phyloP scores from a whole-genome alignment of 2,329 filamentous ascomycete species.

The Trichoderma breve region DNA sequence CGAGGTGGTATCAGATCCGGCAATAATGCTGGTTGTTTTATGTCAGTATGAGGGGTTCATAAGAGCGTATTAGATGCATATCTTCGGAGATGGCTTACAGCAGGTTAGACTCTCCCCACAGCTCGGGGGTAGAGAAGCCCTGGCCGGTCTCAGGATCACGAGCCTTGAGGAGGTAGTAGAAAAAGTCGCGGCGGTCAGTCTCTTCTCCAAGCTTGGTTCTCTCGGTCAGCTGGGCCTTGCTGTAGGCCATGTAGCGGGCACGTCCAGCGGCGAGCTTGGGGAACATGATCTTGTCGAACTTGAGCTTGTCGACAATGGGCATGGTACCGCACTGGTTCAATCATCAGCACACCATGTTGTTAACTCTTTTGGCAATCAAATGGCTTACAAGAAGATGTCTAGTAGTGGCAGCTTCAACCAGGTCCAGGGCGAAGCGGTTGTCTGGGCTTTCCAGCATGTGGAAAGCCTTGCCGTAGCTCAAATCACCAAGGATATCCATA shows the following conservation, averaged over 20 bases:
- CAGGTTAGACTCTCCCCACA: slow-evolving; percentile 69
- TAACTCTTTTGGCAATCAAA: not conserved
- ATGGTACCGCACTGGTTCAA: slow-evolving; percentile 63
- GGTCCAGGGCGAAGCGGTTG: slow-evolving; percentile 64
- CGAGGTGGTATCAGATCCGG: slow-evolving; percentile 69
- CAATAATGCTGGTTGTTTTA: slow-evolving; percentile 53
- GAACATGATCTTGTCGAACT: slow-evolving; percentile 67
- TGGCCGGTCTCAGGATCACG: slow-evolving; percentile 68
- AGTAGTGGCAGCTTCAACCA: slow-evolving; percentile 67
- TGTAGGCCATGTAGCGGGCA: slow-evolving; percentile 69
- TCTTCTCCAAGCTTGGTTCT: slow-evolving; percentile 64
- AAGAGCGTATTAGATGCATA: not conserved
- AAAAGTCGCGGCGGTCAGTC: slow-evolving; percentile 70
- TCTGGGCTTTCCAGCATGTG: slow-evolving; percentile 58
- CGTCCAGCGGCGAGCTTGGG: slow-evolving; percentile 64
- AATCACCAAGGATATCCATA: slow-evolving; percentile 61
- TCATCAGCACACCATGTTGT: not conserved
- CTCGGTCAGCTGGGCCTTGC: slow-evolving; percentile 63
- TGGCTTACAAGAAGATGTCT: slow-evolving; percentile 63
- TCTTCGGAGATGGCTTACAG: slow-evolving; percentile 43
- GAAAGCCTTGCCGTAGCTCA: slow-evolving; percentile 62
- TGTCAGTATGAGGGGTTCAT: not conserved
- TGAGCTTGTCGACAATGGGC: slow-evolving; percentile 64
- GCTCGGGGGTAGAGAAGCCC: slow-evolving; percentile 62
- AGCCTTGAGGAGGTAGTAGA: slow-evolving; percentile 71